Base-by-base conservation (phyloP, 2,329 filamentous ascomycete species). In the Thelonectria rubi region DNA sequence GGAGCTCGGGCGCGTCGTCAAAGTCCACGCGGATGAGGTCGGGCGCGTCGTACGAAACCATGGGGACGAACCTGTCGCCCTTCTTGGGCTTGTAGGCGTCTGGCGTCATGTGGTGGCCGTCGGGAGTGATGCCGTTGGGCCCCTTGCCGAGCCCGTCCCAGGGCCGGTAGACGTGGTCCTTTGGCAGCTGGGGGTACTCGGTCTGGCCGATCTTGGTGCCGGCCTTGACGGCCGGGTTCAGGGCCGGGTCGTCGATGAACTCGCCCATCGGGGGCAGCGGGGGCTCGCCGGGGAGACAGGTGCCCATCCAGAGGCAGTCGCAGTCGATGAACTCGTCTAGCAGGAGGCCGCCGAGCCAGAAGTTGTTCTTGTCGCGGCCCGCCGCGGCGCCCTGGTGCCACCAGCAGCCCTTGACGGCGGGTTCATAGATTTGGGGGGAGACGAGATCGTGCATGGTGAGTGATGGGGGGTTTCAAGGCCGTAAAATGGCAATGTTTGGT, bases 271-370 rank as follows among this genome's bases (percentile, higher is more conserved):
- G 58, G 2, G 58, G 53, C 11, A 57, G 37, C 10, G 53, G 52
- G 18, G 58, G 53, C 24, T 61, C 58, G 17, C 52, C 52, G 8
- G 42, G 20, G 42, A 52, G 24, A 18, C 58, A 61, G 2, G 34
- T 46, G 12, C 47, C 40, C 12, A 12, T 10, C 7, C n/a, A 11
- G 11, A 40, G 53, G 47, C 53, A 61, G 21, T 61, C 53, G 6
- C 58, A 61, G 21, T 61, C 53, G 20, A 12, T 20, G 9, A 21
- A 21, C 3, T 20, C 20, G 18, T 7, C 15, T 3, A 37, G 11
- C 7, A 3, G 4, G 6, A 37, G 3, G 34, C 34, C 34, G 11
- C 34, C 34, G 34, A 37, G 3, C 11, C 12, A 37, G 34, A 14
- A 14, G 34, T 15, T 20, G 6, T 18, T 1, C 3, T 9, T 9